Conservation (phyloP, 768 basidiomycete genomes). For the Macrolepiota fuliginosa region DNA sequence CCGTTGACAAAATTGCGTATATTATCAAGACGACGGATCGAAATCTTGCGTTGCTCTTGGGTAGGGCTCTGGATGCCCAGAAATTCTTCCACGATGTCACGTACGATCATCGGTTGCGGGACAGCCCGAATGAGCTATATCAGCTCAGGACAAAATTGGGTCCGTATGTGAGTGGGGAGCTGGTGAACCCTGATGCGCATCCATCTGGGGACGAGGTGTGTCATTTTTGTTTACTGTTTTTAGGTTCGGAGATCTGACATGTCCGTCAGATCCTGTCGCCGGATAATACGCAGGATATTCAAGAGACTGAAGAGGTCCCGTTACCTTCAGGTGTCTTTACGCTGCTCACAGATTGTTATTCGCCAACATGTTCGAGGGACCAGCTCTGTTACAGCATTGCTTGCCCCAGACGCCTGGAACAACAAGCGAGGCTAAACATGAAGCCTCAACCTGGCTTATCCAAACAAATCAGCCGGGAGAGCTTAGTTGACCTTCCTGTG, state of each 20-base stretch:
- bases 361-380: slow-evolving; percentile 93
- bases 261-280: slow-evolving; percentile 20
- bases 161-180: slow-evolving; percentile 81
- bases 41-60: slow-evolving; percentile 92
- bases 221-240: neutral
- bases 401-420: slow-evolving; percentile 90
- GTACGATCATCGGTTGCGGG: slow-evolving; percentile 93
- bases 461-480: slow-evolving; percentile 80
- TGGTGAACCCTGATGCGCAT: slow-evolving; percentile 29
- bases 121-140: slow-evolving; percentile 86
- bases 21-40: slow-evolving; percentile 99
- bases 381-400: slow-evolving; percentile 97
- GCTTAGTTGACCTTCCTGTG: slow-evolving; percentile 76
- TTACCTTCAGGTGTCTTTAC: slow-evolving; percentile 96
- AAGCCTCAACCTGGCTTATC: slow-evolving; percentile 88
- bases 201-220: slow-evolving; percentile 24
- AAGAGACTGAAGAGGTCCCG: slow-evolving; percentile 58
- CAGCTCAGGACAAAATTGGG: slow-evolving; percentile 87
- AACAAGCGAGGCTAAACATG: slow-evolving; percentile 92
- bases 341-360: slow-evolving; percentile 95
- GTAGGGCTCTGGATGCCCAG: slow-evolving; percentile 93
- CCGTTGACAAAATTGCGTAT: slow-evolving; percentile 95
- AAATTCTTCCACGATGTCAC: slow-evolving; percentile 99
- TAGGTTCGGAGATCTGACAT: neutral
- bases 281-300: slow-evolving; percentile 29